Percentiles rank a stretch among this genome's conserved stretches.
phyloP scores from a whole-genome alignment of 2,329 filamentous ascomycete genomes.

The Colletotrichum brevisporum region DNA sequence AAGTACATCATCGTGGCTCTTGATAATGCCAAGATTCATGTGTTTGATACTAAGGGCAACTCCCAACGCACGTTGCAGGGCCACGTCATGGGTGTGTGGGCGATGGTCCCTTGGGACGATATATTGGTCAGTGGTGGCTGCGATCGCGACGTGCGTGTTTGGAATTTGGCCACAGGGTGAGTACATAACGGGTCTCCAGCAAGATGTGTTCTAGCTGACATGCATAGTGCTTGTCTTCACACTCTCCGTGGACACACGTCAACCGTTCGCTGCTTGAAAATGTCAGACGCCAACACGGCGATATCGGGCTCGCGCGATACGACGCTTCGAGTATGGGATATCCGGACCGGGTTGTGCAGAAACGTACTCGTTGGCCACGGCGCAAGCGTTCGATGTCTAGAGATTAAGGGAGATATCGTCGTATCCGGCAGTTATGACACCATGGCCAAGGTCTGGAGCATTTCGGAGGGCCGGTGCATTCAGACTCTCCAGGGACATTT shows the following conservation, averaged over 20 bases:
- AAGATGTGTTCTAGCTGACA: slow-evolving; percentile 36
- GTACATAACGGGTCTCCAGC: slow-evolving; percentile 46
- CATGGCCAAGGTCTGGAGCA: slow-evolving; percentile 97
- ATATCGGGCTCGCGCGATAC: slow-evolving; percentile 98
- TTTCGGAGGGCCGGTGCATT: slow-evolving; percentile 92
- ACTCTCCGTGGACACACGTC: slow-evolving; percentile 95
- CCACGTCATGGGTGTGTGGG: slow-evolving; percentile 99
- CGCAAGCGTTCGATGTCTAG: slow-evolving; percentile 93
- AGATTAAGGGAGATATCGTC: slow-evolving; percentile 95
- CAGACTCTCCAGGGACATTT: slow-evolving; percentile 94
- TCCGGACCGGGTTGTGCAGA: slow-evolving; percentile 86
- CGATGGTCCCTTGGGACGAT: slow-evolving; percentile 98
- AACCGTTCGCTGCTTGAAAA: slow-evolving; percentile 96
- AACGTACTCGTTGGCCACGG: slow-evolving; percentile 96
- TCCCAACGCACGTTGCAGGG: slow-evolving; percentile 91
- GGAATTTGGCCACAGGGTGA: slow-evolving; percentile 95
- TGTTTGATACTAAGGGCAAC: slow-evolving; percentile 93
- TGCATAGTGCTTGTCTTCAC: slow-evolving; percentile 77
- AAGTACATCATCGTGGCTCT: slow-evolving; percentile 98
- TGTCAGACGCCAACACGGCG: slow-evolving; percentile 93
- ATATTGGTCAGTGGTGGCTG: slow-evolving; percentile 95
- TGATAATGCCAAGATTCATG: slow-evolving; percentile 98
- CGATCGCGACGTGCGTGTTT: slow-evolving; percentile 95
- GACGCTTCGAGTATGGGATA: slow-evolving; percentile 95
- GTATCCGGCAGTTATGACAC: slow-evolving; percentile 99